Evolutionary conservation across 768 basidiomycete genomes (phyloP), one percentile per base, ranked within the genome.

Genomic region (Suillus alpinus): DNA sequence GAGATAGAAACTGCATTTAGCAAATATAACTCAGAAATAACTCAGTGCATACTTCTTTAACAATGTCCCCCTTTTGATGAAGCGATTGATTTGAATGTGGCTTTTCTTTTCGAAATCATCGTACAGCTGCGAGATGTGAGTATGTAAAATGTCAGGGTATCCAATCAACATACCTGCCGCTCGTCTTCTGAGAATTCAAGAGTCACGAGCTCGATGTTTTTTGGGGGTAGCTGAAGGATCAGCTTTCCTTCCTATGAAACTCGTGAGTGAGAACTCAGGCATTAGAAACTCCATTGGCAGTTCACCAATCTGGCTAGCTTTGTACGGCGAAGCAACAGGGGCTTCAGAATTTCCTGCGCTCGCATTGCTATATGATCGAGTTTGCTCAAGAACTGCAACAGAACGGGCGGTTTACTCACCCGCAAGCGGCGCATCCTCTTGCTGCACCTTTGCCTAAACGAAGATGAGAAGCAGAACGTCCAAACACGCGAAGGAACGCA

Each of bases 291-390:
- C 32, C 23, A 43, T 23, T 31, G 36, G 6, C 18, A 23, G 34
- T 36, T 46, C 26, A 76, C 77, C 37, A 84, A 68, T 44, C 71
- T 67, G 0, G 87, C 82, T 61, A 87, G 77, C 68, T 93, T 93
- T 31, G 86, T 92, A 3, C 92, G 80, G 4, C 92, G 81, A n/a
- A 94, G 76, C 29, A 92, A 71, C 57, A 89, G 74, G 1, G 86
- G 83, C 60, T 83, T 82, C 49, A 93, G 75, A 44, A 92, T 83
- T 10, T 83, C 81, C 66, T 88, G 90, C 0, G 88, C 87, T 14
- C 89, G 82, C 36, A 80, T 73, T 4, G 85, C 85, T 70, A 46
- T 34, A 51, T 43, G 18, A 32, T 36, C 34, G 9, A 57, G 34
- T 13, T 51, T 40, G n/a, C 12, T 26, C 32, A 56, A 23, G 10